phyloP scores from a whole-genome alignment of 805 yeast species.

The Vanderwaltozyma yarrowii region DNA sequence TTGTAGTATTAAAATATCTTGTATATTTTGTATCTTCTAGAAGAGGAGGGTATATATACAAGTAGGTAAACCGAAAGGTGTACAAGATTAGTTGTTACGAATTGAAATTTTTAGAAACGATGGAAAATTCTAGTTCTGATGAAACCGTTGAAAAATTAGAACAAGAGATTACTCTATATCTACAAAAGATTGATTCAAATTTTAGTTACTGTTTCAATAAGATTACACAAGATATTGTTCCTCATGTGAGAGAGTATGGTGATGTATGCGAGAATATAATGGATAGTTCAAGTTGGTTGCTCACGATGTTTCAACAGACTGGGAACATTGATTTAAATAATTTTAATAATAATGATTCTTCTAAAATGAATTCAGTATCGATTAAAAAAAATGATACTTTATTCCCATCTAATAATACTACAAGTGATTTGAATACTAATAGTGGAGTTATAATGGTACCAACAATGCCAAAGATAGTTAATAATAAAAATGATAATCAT shows the following conservation, averaged over 20 bases:
- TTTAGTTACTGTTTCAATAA: slow-evolving; percentile 57
- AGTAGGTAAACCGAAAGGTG: no score
- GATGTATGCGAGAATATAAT: slow-evolving; percentile 49
- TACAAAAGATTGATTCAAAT: slow-evolving; percentile 73
- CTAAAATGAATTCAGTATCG: no score
- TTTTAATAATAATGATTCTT: background rate
- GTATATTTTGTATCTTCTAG: no score
- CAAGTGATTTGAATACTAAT: background rate
- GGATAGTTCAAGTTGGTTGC: slow-evolving; percentile 64
- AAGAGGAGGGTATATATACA: no score
- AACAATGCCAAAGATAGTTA: slow-evolving; percentile 2
- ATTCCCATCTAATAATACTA: slow-evolving; percentile 3
- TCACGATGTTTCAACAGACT: slow-evolving; percentile 64
- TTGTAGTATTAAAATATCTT: no score
- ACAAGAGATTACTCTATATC: slow-evolving; percentile 63
- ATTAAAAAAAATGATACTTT: background rate
- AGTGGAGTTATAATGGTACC: slow-evolving; percentile 3
- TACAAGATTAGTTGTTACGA: no score
- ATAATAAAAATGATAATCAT: background rate
- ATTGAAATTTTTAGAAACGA: background rate
- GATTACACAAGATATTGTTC: slow-evolving; percentile 58
- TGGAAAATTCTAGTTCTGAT: slow-evolving; percentile 1
- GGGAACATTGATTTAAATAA: slow-evolving; percentile 48
- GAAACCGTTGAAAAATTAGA: slow-evolving; percentile 51
- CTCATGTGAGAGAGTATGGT: slow-evolving; percentile 54